These are phyloP conservation scores for Coemansia sp. DNA, from an alignment of 192 early-diverging fungal species.

Conservation along the genomic window DNA sequence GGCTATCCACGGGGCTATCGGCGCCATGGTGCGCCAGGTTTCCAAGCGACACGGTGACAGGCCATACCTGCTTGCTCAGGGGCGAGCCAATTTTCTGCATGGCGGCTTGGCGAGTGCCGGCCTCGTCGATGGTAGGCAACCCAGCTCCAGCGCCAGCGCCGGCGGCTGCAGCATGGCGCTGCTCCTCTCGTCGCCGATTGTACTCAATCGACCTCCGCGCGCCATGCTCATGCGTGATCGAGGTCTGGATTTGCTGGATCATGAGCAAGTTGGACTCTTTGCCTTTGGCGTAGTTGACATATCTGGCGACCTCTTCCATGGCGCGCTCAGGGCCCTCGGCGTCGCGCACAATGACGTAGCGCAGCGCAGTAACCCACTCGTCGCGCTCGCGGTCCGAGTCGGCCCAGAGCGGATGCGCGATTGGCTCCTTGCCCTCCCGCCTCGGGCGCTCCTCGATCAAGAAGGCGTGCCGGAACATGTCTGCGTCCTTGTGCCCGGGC, in stretches of 20 bases:
- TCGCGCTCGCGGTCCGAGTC: conserved; percentile 89
- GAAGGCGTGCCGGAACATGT: conserved; percentile 84
- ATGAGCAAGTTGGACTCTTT: conserved; percentile 50
- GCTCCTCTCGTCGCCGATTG: conserved; percentile 33
- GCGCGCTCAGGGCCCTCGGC: conserved; percentile 52
- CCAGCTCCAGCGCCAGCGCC: background rate
- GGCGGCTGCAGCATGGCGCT: background rate
- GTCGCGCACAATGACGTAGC: conserved; percentile 59
- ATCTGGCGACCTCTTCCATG: conserved; percentile 46
- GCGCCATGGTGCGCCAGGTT: conserved; percentile 11
- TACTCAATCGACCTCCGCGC: conserved; percentile 49
- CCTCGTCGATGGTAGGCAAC: conserved; percentile 1
- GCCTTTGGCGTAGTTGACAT: conserved; percentile 37
- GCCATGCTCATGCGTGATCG: conserved; percentile 53
- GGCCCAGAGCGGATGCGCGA: conserved; percentile 83
- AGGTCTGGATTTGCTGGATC: conserved; percentile 57
- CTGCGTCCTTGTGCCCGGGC: conserved; percentile 51
- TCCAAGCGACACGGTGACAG: conserved; percentile 23
- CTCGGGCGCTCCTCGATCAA: conserved; percentile 79
- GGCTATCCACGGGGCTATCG: background rate
- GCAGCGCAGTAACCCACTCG: conserved; percentile 83
- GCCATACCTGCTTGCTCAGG: conserved; percentile 50
- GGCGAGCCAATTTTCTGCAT: conserved; percentile 36
- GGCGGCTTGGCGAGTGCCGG: background rate
- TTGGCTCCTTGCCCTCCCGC: conserved; percentile 62